Evolutionary conservation across 1,284 basidiomycete genomes (phyloP).

Genomic region (Rhodofomes roseus): DNA sequence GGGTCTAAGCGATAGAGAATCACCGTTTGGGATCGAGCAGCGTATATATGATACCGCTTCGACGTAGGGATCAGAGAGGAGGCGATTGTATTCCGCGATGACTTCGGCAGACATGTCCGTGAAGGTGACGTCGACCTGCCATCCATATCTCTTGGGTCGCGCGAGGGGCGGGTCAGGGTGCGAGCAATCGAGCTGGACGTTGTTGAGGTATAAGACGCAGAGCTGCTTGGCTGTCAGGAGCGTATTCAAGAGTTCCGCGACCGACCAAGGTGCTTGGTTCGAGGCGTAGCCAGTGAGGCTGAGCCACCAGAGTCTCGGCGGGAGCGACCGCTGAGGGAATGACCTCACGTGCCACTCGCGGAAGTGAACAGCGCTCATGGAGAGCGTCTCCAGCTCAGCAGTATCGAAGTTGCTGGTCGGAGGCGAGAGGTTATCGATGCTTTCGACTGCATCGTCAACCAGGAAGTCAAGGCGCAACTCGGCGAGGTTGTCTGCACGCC

Average conservation of each 20-base stretch:
- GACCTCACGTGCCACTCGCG: neutral
- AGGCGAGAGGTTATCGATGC: neutral
- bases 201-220: neutral
- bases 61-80: neutral
- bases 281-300: neutral
- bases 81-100: neutral
- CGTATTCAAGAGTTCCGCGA: neutral
- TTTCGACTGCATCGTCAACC: neutral
- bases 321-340: neutral
- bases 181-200: neutral
- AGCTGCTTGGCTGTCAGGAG: neutral
- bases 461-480: neutral
- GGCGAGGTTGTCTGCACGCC: neutral
- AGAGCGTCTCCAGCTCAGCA: neutral
- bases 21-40: neutral
- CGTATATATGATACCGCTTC: neutral
- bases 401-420: neutral
- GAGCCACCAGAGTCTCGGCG: neutral
- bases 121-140: neutral
- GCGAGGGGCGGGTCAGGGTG: neutral
- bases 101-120: neutral
- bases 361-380: neutral
- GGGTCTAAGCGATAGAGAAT: neutral
- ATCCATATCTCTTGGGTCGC: no score
- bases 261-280: neutral